Base-by-base conservation (phyloP, 768 basidiomycete species). In the Pisolithus microcarpus region DNA sequence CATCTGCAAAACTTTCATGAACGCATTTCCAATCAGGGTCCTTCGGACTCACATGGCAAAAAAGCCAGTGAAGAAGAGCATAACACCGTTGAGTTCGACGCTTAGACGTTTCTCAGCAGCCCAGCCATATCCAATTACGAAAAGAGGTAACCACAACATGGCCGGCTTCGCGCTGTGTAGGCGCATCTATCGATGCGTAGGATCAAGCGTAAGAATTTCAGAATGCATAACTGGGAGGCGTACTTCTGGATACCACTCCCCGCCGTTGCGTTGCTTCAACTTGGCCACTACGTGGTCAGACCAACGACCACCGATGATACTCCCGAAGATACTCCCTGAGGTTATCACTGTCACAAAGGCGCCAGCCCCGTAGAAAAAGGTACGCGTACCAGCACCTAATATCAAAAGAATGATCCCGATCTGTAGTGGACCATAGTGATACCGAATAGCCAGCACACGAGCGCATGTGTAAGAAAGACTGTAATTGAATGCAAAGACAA, bases 71-170 rank as follows among this genome's bases (percentile, higher is more conserved):
- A 82, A 59, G 67, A 91, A 87, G 11, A 94, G 72, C 61, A 81
- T 74, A 7, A 87, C 74, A 61, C 87, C 84, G 19, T 91, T 72
- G 0, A 76, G 85, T 1, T 83, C 76, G 38, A 92, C 5, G 84
- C 74, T 9, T 30, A 30, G 30, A 7, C 26, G 26, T 9, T 10
- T 30, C 10, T 30, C 30, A 30, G 30, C 30, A 10, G 30, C 30
- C 92, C 91, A 94, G 4, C 78, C 91, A 61, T 87, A 88, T 0
- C 26, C 75, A 82, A 87, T 55, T 34, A 85, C 75, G 13, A 76
- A 75, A 0, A 74, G 75, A 7, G 91, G 84, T 46, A 78, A 42
- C 61, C 57, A 67, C 13, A 79, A 59, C 64, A 89, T 75, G 10
- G 78, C 26, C 26, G 26, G 26, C 4, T 26, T 26, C 26, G 26